Conservation (phyloP, 148 eudicot species). For the Vaccinium vitisidaea region DNA sequence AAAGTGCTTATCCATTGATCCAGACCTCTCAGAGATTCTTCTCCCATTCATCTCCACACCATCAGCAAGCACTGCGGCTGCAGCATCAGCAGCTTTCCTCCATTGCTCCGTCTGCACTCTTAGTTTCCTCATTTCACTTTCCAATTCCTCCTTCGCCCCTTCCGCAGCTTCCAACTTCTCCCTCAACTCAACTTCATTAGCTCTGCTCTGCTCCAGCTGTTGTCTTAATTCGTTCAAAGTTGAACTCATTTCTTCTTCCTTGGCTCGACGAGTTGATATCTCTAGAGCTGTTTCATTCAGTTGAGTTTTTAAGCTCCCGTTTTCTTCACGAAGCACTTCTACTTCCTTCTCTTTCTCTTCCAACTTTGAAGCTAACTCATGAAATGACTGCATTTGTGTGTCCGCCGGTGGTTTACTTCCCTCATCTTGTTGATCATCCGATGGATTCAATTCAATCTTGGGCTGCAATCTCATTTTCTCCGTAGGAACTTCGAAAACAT, state of each 20-base stretch:
- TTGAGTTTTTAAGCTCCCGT: slow-evolving; percentile 45
- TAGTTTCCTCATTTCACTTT: slow-evolving; percentile 79
- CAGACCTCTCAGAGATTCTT: slow-evolving; percentile 59
- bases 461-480: slow-evolving; percentile 41
- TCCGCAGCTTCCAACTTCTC: slow-evolving; percentile 47
- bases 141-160: slow-evolving; percentile 51
- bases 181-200: slow-evolving; percentile 27
- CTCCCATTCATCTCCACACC: slow-evolving; percentile 54
- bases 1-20: slow-evolving; percentile 83
- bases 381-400: slow-evolving; percentile 25
- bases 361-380: slow-evolving; percentile 43
- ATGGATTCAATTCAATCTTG: slow-evolving; percentile 12
- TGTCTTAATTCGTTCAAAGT: slow-evolving; percentile 33
- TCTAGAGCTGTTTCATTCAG: slow-evolving; percentile 40
- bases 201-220: slow-evolving; percentile 50
- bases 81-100: slow-evolving; percentile 96
- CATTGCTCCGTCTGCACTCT: slow-evolving; percentile 95
- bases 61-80: slow-evolving; percentile 69
- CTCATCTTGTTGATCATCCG: slow-evolving; percentile 25
- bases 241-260: slow-evolving; percentile 41
- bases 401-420: slow-evolving; percentile 30
- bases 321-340: slow-evolving; percentile 35
- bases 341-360: slow-evolving; percentile 43
- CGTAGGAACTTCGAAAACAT: slow-evolving; percentile 83
- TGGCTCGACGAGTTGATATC: slow-evolving; percentile 26